phyloP scores from a whole-genome alignment of 2,329 filamentous ascomycete species.

The Penicillium sclerotiorum region DNA sequence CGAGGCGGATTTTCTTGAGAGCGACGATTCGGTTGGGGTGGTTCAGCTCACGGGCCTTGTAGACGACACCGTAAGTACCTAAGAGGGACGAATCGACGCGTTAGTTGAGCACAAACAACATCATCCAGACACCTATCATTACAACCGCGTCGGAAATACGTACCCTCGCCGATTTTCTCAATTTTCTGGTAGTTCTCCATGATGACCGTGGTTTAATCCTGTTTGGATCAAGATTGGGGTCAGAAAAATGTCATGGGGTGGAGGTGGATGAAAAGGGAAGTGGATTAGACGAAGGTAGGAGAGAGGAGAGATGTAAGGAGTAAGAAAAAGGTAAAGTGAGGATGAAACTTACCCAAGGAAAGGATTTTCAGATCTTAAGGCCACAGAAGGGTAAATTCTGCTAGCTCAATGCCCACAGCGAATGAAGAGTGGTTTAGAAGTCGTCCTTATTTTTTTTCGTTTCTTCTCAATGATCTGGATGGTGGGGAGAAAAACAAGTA shows the following conservation, averaged over 20 bases:
- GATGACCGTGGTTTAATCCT: slow-evolving; percentile 17
- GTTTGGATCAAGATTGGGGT: neutral
- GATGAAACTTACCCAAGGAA: too few species aligned
- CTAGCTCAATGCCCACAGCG: too few species aligned
- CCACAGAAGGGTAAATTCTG: too few species aligned
- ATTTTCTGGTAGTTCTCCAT: slow-evolving; percentile 98
- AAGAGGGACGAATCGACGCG: slow-evolving; percentile 12
- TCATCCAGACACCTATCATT: neutral
- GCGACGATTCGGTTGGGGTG: slow-evolving; percentile 84
- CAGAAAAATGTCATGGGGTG: slow-evolving; percentile 4
- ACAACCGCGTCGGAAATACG: slow-evolving; percentile 30
- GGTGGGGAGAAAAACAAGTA: slow-evolving; percentile 37
- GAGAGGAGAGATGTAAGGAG: slow-evolving; percentile 20
- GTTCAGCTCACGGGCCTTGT: slow-evolving; percentile 86
- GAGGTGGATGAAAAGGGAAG: neutral
- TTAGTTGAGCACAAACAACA: slow-evolving; percentile 15
- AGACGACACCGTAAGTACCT: slow-evolving; percentile 95
- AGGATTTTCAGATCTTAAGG: too few species aligned
- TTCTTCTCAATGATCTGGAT: slow-evolving; percentile 3
- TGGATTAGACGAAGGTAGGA: slow-evolving; percentile 12
- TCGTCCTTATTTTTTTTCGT: too few species aligned
- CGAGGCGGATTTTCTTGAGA: slow-evolving; percentile 92
- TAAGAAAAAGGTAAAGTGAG: too few species aligned
- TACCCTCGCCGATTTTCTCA: slow-evolving; percentile 95
- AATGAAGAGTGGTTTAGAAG: too few species aligned